Percentiles rank a stretch among this genome's conserved stretches.
phyloP scores from a whole-genome alignment of 495 filamentous ascomycete species.

The Lophiostoma macrostomum region DNA sequence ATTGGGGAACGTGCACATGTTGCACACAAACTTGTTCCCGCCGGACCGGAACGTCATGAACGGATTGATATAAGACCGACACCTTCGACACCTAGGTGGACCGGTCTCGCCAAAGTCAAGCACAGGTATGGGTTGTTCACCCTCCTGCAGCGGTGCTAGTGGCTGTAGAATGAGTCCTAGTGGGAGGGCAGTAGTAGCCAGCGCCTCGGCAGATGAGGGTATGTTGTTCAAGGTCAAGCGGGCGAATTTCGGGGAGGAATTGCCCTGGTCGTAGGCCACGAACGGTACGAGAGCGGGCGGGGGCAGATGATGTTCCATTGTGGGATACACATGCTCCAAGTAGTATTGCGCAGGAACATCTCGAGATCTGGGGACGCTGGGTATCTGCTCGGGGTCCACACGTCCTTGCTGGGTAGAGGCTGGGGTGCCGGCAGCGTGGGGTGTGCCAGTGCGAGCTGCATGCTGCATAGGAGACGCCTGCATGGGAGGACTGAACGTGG shows the following conservation, averaged over 20 bases:
- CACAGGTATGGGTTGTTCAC: conserved; percentile 84
- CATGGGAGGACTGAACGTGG: conserved; percentile 55
- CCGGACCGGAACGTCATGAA: conserved; percentile 97
- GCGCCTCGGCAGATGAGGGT: conserved; percentile 75
- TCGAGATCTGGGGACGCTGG: conserved; percentile 82
- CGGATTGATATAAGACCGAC: conserved; percentile 95
- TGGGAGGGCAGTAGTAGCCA: conserved; percentile 74
- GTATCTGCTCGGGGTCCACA: conserved; percentile 90
- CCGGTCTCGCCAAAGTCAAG: conserved; percentile 92
- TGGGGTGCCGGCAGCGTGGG: conserved; percentile 27
- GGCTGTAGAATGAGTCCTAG: conserved; percentile 88
- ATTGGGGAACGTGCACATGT: conserved; percentile 97
- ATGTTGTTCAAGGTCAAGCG: conserved; percentile 90
- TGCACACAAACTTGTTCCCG: conserved; percentile 95
- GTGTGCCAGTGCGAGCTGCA: conserved; percentile 49
- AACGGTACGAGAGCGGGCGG: conserved; percentile 89
- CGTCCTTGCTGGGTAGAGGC: conserved; percentile 60
- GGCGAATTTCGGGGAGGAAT: conserved; percentile 91
- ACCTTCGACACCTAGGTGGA: conserved; percentile 88
- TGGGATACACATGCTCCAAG: conserved; percentile 82
- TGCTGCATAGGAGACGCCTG: conserved; percentile 56
- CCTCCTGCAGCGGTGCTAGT: conserved; percentile 75
- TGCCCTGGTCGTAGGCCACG: conserved; percentile 90
- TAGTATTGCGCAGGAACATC: conserved; percentile 81
- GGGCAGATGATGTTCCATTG: conserved; percentile 85